Evolutionary conservation across 495 filamentous ascomycete species (phyloP).

Genomic region (Penicillium atrosanguineum): DNA sequence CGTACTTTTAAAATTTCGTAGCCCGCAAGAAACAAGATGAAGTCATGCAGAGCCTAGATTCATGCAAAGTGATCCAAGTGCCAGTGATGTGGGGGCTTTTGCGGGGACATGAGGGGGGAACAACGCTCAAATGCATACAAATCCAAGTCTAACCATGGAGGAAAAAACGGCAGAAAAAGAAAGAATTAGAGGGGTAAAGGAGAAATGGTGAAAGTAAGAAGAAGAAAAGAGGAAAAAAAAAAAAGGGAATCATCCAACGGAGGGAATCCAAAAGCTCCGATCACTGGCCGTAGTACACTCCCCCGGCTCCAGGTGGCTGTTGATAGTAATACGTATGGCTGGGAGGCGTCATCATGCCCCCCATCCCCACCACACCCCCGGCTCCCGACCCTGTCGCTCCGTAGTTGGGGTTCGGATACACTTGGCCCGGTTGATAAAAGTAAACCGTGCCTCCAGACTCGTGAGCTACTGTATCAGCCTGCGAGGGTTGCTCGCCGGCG

Average conservation of each 20-base stretch:
- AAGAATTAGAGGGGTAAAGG: conserved; percentile 11
- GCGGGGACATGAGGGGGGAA: conserved; percentile 22
- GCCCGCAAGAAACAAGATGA: conserved; percentile 15
- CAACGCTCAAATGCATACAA: conserved; percentile 45
- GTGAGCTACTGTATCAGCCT: conserved; percentile 76
- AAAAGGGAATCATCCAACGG: conserved; percentile 2
- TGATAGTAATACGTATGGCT: conserved; percentile 73
- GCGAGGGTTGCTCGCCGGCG: conserved; percentile 46
- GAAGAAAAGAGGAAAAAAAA: conserved; percentile 9
- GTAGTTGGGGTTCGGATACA: conserved; percentile 50
- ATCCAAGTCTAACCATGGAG: conserved; percentile 24
- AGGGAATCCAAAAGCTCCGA: not conserved
- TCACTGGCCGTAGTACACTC: conserved; percentile 68
- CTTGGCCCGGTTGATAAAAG: conserved; percentile 79
- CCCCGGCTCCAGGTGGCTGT: conserved; percentile 38
- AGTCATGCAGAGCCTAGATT: conserved; percentile 21
- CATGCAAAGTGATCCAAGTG: conserved; percentile 10
- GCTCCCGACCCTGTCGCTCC: conserved; percentile 48
- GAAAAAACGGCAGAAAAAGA: conserved; percentile 4
- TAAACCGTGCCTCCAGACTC: conserved; percentile 95
- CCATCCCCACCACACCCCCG: conserved; percentile 66
- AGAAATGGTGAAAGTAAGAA: conserved; percentile 8
- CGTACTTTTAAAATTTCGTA: conserved; percentile 21
- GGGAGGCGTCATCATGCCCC: conserved; percentile 76
- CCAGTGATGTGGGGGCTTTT: conserved; percentile 11